Conservation (phyloP, 2,329 filamentous ascomycete species). For the Endocalyx cinctus region DNA sequence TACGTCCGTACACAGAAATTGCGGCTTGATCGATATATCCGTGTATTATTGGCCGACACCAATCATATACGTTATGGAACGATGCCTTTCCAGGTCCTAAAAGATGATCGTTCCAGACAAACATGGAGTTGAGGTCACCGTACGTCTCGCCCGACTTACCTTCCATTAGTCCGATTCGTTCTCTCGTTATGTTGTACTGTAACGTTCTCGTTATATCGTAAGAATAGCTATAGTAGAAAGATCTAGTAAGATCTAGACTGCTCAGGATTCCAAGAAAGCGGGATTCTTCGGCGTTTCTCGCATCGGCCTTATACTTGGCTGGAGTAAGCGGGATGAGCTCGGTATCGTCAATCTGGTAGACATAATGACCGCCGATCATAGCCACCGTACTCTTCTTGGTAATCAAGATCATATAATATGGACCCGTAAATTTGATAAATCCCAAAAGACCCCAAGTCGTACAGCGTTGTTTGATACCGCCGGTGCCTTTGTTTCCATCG, state of each 20-base stretch:
- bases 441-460: constrained; percentile 91
- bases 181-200: constrained; percentile 84
- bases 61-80: constrained; percentile 82
- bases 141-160: constrained; percentile 55
- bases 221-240: constrained; percentile 98
- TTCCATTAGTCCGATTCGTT: constrained; percentile 65
- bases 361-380: constrained; percentile 91
- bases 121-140: constrained; percentile 85
- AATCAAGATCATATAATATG: constrained; percentile 95
- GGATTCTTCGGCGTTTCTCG: constrained; percentile 78
- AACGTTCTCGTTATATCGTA: constrained; percentile 92
- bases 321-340: constrained; percentile 85
- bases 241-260: constrained; percentile 83
- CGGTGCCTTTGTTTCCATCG: constrained; percentile 86
- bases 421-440: constrained; percentile 92
- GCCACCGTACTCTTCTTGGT: constrained; percentile 95
- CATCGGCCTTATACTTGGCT: constrained; percentile 70
- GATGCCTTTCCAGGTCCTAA: constrained; percentile 67
- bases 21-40: constrained; percentile 92
- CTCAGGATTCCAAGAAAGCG: constrained; percentile 85
- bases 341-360: constrained; percentile 92
- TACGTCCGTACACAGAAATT: constrained; percentile 79
- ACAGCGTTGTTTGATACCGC: constrained; percentile 83
- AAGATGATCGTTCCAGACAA: constrained; percentile 94
- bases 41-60: constrained; percentile 94